Conservation (phyloP, 768 basidiomycete genomes). For the Suillus placidus region DNA sequence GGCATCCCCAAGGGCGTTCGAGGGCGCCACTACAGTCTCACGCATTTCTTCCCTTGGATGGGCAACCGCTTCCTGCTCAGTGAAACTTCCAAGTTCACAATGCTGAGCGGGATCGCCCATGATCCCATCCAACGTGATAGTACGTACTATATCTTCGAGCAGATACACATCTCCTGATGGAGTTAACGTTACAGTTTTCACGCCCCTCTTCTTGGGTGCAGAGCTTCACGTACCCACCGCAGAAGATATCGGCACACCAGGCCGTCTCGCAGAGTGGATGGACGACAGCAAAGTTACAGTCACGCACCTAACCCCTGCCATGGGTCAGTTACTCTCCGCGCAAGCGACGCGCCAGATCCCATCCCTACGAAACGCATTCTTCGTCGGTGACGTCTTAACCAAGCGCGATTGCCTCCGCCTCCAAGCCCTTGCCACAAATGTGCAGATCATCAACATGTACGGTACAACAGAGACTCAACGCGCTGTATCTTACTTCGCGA, state of each 20-base stretch:
- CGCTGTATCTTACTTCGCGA: conserved; percentile 95
- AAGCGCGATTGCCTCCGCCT: conserved; percentile 96
- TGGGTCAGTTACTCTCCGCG: conserved; percentile 97
- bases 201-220: conserved; percentile 96
- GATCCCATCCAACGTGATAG: conserved; percentile 99
- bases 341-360: conserved; percentile 83
- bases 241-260: conserved; percentile 96
- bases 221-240: conserved; percentile 93
- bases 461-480: conserved; percentile 99
- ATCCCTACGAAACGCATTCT: conserved; percentile 88
- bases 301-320: conserved; percentile 98
- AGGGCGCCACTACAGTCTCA: conserved; percentile 93
- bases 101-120: conserved; percentile 98
- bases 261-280: conserved; percentile 98
- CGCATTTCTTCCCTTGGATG: conserved; percentile 99
- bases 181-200: conserved; percentile 72
- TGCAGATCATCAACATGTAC: conserved; percentile 98
- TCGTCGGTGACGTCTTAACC: conserved; percentile 98
- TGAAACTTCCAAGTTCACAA: conserved; percentile 85
- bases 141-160: conserved; percentile 47
- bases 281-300: conserved; percentile 85
- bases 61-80: conserved; percentile 78
- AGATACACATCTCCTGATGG: conserved; percentile 5
- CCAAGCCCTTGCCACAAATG: conserved; percentile 89
- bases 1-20: conserved; percentile 98